Evolutionary conservation across 2,329 filamentous ascomycete genomes (phyloP), one percentile per base, ranked within the genome.

Genomic region (Diaporthe longicolla): DNA sequence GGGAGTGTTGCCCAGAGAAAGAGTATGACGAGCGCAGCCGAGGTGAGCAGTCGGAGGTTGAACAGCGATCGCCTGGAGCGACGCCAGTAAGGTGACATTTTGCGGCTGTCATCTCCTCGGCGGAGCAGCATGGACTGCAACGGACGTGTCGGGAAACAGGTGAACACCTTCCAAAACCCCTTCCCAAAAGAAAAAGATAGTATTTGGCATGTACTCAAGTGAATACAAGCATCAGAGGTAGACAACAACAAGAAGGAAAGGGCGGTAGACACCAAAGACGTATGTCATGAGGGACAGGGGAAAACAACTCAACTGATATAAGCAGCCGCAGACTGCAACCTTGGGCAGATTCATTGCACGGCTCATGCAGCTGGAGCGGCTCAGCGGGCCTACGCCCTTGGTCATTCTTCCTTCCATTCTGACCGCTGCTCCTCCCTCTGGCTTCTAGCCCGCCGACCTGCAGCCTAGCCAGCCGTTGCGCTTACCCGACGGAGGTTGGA

Each of bases 1-100:
- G 80, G 80, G 15, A 81, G 77, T 3, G 78, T 61, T n/a, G 76
- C 65, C 73, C 74, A 78, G 61, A 78, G 54, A 26, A 78, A 45
- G 35, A 77, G 32, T 15, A 50, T n/a, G 13, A 55, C 29, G 40
- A 73, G 24, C 6, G 50, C 17, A 9, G 40, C 26, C 3, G 65
- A 70, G 37, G 43, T 40, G 54, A 75, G 40, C 13, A 75, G 54
- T 19, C 73, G 73, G n/a, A 68, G 17, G 26, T 37, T 54, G 43
- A 55, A 24, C 6, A 72, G 66, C 59, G 59, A 63, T 66, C 69
- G 70, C 48, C 73, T 50, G 29, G 35, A 29, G 57, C 72, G 72
- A 71, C 68, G 66, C 57, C 68, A 70, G 29, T 59, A 24, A 17
- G 71, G 57, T 15, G 26, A 4, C 72, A 73, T 73, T 9, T 32